These are phyloP conservation scores for Akanthomyces uredinophilus DNA, from an alignment of 2,329 filamentous ascomycete genomes.

Conservation along the genomic window DNA sequence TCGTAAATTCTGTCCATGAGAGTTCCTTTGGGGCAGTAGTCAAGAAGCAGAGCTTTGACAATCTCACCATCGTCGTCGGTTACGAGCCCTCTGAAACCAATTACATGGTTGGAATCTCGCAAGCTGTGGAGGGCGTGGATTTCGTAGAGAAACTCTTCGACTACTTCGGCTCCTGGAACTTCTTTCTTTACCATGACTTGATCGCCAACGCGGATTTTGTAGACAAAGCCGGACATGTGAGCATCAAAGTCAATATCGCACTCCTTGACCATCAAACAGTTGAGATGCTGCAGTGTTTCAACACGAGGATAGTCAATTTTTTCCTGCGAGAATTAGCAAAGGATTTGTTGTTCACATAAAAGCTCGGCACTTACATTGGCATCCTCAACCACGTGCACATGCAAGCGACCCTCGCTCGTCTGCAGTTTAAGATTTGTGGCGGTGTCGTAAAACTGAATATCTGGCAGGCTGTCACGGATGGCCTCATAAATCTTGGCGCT, in stretches of 20 bases:
- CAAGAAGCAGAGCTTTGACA: conserved; percentile 86
- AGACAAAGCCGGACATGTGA: conserved; percentile 95
- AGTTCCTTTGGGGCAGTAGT: conserved; percentile 79
- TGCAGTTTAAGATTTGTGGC: conserved; percentile 94
- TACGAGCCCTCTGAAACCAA: conserved; percentile 81
- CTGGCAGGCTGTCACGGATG: conserved; percentile 83
- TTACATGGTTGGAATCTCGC: conserved; percentile 67
- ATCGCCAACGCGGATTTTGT: conserved; percentile 73
- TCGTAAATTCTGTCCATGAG: conserved; percentile 91
- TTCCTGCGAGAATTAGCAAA: conserved; percentile 46
- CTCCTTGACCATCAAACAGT: conserved; percentile 62
- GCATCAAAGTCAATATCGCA: conserved; percentile 77
- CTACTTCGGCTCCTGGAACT: conserved; percentile 89
- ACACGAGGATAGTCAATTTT: conserved; percentile 80
- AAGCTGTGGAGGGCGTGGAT: conserved; percentile 88
- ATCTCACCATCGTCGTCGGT: conserved; percentile 78
- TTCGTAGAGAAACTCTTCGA: conserved; percentile 96
- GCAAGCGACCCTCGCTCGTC: conserved; percentile 78
- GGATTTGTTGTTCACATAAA: conserved; percentile 5
- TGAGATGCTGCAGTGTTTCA: conserved; percentile 68
- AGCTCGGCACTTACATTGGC: conserved; percentile 55
- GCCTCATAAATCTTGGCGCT: conserved; percentile 90
- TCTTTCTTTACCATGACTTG: conserved; percentile 89
- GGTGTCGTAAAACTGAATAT: conserved; percentile 93
- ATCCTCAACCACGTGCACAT: conserved; percentile 98